Conservation (phyloP, 2,329 filamentous ascomycete genomes). For the Penicillium thymicola region DNA sequence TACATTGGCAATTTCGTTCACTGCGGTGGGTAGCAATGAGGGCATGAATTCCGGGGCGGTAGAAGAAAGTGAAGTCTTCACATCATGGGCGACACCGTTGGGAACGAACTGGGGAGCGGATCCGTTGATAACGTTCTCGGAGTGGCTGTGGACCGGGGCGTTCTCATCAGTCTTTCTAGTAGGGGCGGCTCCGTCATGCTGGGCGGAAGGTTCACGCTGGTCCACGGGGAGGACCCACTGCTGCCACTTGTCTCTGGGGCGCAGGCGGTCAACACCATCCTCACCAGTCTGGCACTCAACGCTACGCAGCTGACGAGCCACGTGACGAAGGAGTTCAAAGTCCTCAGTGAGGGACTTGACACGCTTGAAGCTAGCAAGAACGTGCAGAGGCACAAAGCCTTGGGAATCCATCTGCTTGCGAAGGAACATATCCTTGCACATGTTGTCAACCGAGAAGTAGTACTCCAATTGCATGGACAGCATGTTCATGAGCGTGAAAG, state of each 20-base stretch:
- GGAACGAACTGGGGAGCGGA: conserved; percentile 26
- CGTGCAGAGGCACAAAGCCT: conserved; percentile 77
- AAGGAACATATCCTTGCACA: conserved; percentile 88
- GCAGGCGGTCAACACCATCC: conserved; percentile 75
- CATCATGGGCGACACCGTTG: conserved; percentile 41
- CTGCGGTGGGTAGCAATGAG: conserved; percentile 27
- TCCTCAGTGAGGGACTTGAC: conserved; percentile 71
- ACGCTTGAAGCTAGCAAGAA: conserved; percentile 84
- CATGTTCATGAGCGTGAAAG: conserved; percentile 55
- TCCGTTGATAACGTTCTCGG: conserved; percentile 34
- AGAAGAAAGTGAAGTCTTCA: conserved; percentile 58
- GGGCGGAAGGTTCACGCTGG: conserved; percentile 69
- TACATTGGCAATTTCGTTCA: conserved; percentile 40
- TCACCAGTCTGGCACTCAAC: conserved; percentile 73
- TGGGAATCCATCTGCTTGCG: conserved; percentile 92
- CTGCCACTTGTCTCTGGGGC: conserved; percentile 72
- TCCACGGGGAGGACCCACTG: conserved; percentile 72
- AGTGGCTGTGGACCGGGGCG: conserved; percentile 29
- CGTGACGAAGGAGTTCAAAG: conserved; percentile 68
- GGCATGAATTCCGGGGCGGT: conserved; percentile 62
- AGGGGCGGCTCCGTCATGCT: conserved; percentile 64
- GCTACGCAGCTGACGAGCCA: conserved; percentile 67
- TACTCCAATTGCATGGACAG: conserved; percentile 71
- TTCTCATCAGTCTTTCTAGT: conserved; percentile 40
- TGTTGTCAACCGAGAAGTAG: conserved; percentile 94